phyloP scores from a whole-genome alignment of 495 filamentous ascomycete genomes.

The Neurospora terricola region DNA sequence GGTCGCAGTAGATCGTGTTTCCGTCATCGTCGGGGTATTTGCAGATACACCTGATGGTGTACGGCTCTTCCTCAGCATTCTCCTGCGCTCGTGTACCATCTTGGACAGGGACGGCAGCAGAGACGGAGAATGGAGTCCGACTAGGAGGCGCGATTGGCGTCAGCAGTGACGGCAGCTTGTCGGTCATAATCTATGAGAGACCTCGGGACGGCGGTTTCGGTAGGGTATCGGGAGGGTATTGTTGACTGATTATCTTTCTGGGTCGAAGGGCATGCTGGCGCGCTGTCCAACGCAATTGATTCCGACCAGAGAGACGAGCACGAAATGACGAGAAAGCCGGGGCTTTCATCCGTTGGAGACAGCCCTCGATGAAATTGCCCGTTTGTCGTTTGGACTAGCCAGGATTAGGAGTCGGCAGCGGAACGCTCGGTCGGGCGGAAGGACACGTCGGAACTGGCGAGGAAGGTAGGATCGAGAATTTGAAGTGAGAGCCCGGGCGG shows the following conservation, averaged over 20 bases:
- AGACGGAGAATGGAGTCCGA: conserved; percentile 40
- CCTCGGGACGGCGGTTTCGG: conserved; percentile 46
- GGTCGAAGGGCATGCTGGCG: conserved; percentile 52
- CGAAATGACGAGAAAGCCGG: conserved; percentile 7
- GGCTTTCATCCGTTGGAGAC: conserved; percentile 19
- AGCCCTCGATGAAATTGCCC: neutral
- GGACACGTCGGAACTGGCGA: conserved; percentile 7
- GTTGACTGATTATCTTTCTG: conserved; percentile 37
- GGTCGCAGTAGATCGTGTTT: conserved; percentile 91
- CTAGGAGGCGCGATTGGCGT: conserved; percentile 44
- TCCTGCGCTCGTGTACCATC: conserved; percentile 45
- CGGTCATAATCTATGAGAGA: conserved; percentile 85
- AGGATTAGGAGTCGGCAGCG: neutral
- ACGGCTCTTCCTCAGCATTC: conserved; percentile 72
- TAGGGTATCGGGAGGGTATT: conserved; percentile 25
- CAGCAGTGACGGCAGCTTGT: conserved; percentile 57
- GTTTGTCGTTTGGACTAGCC: neutral
- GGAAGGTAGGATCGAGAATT: neutral
- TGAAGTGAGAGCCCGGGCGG: neutral
- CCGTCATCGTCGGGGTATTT: conserved; percentile 89
- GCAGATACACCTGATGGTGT: conserved; percentile 98
- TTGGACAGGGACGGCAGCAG: conserved; percentile 39
- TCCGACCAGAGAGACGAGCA: conserved; percentile 8
- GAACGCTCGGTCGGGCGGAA: conserved; percentile 4
- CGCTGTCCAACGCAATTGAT: conserved; percentile 28